Conservation (phyloP, 176 grass and related monocot species). For the Bromus sterilis region DNA sequence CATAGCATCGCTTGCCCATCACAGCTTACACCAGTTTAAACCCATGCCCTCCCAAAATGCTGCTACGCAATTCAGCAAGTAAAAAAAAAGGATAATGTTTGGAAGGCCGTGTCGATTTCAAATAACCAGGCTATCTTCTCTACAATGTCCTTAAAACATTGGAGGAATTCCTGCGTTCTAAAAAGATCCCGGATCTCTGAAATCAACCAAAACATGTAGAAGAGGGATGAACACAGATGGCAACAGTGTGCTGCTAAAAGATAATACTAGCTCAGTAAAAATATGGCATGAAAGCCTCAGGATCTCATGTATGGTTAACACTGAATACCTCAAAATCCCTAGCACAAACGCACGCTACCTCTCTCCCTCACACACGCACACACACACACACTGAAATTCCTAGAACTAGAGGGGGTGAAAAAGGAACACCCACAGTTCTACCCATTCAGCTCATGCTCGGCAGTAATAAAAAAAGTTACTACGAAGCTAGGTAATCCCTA, state of each 20-base stretch:
- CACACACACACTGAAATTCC: slow-evolving; percentile 2
- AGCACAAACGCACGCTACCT: background rate
- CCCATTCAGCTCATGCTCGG: background rate
- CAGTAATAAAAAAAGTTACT: slow-evolving; percentile 3
- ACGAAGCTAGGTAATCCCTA: slow-evolving; percentile 1
- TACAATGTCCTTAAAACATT: background rate
- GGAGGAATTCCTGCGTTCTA: background rate
- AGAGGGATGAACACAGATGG: background rate
- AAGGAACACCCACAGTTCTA: slow-evolving; percentile 25
- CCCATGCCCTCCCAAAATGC: background rate
- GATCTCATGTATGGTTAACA: slow-evolving; percentile 19
- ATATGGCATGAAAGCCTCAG: slow-evolving; percentile 1
- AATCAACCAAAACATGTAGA: background rate
- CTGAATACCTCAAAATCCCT: slow-evolving; percentile 1
- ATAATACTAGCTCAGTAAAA: background rate
- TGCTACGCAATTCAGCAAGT: background rate
- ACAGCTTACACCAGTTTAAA: background rate
- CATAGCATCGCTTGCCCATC: background rate
- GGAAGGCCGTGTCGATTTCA: background rate
- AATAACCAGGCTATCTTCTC: background rate
- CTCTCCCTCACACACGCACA: background rate
- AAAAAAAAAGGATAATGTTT: background rate
- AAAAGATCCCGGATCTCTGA: background rate
- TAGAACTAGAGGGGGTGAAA: slow-evolving; percentile 34
- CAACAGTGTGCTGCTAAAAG: background rate